Base-by-base conservation (phyloP, 495 filamentous ascomycete species). In the Penicillium robsamsonii region DNA sequence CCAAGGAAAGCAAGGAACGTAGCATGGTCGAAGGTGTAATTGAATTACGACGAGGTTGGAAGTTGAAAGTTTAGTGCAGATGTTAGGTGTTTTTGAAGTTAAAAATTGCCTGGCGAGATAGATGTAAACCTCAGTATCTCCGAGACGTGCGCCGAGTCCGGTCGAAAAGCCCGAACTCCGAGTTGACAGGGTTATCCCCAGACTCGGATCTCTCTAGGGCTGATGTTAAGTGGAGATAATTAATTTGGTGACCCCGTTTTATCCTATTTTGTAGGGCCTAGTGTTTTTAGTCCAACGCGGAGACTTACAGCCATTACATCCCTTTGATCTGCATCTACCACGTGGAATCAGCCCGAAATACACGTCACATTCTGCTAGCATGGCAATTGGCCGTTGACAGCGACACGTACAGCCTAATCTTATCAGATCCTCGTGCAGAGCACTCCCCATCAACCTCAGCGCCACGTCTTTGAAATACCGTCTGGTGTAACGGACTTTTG, bases 1-100 rank as follows among this genome's bases (percentile, higher is more conserved):
- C 63, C 5, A 70, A 47, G 13, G 70, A 71, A 11, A 78, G 57
- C 10, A 74, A 53, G 1, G 74, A 76, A 12, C 69, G 70, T 8
- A 76, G 44, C 73, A 78, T 78, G 46, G n/a, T 24, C n/a, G 52
- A 13, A 38, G 35, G 6, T 17, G 13, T 38, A 6, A n/a, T 38
- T 17, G n/a, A n/a, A 2, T 3, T 38, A n/a, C 17, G 35, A n/a
- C 15, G 7, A 17, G n/a, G 35, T 9, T 17, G n/a, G 1, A 38
- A 17, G 6, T 38, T 38, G 15, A 2, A 38, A 17, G 35, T 9
- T 17, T 0, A 17, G 6, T n/a, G 7, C n/a, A 38, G 11, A 4
- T 27, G 4, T 27, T 27, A 5, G 31, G 35, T 5, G 35, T 38
- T 38, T 38, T 38, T 38, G 35, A 38, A 17, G 6, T 17, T 4